Percentiles rank a stretch among this genome's conserved stretches.
phyloP scores from a whole-genome alignment of 345 rosid genomes.

The Acer negundo region DNA sequence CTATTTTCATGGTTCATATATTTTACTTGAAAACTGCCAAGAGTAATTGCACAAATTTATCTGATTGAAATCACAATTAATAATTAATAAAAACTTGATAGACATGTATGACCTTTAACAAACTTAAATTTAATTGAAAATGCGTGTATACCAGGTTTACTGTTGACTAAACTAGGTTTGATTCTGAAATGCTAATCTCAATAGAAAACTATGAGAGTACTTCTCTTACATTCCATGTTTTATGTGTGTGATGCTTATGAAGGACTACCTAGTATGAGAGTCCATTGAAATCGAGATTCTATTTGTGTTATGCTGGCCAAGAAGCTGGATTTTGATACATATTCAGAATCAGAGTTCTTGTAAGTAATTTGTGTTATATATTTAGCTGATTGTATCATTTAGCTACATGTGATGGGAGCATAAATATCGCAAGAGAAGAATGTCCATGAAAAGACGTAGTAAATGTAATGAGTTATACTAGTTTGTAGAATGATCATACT shows the following conservation, averaged over 20 bases:
- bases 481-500: background rate
- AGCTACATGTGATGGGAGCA: background rate
- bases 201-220: background rate
- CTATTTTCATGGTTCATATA: background rate
- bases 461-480: background rate
- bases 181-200: background rate
- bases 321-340: background rate
- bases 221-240: background rate
- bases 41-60: background rate
- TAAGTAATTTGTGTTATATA: background rate
- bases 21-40: background rate
- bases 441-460: background rate
- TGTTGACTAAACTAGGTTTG: background rate
- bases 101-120: background rate
- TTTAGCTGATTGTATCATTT: background rate
- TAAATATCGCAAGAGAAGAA: background rate
- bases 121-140: background rate
- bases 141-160: background rate
- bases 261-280: background rate
- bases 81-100: background rate
- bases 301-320: background rate
- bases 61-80: background rate
- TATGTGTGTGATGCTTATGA: background rate
- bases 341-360: background rate
- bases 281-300: background rate